Conservation (phyloP, 352 stramenopile genomes). For the Aphanomyces euteiches region DNA sequence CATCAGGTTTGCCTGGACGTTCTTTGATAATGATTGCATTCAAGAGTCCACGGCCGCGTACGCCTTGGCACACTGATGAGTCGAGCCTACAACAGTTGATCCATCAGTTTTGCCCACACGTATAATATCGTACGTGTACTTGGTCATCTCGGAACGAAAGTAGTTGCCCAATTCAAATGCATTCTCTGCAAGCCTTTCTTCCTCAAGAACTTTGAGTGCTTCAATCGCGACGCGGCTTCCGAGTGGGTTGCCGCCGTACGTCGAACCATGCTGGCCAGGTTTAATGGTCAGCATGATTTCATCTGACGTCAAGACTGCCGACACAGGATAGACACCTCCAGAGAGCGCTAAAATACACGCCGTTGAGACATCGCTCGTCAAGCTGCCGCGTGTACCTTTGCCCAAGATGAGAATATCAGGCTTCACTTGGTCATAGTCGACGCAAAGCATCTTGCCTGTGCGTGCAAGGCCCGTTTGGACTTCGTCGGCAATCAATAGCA, state of each 20-base stretch:
- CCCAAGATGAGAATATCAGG: slow-evolving; percentile 98
- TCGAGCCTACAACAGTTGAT: slow-evolving; percentile 39
- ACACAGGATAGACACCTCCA: slow-evolving; percentile 97
- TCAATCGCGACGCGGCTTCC: slow-evolving; percentile 96
- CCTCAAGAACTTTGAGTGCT: slow-evolving; percentile 89
- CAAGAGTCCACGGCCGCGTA: slow-evolving; percentile 95
- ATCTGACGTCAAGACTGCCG: slow-evolving; percentile 93
- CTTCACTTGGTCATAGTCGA: slow-evolving; percentile 95
- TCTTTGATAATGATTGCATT: slow-evolving; percentile 98
- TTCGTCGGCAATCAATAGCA: slow-evolving; percentile 99
- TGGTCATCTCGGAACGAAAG: slow-evolving; percentile 87
- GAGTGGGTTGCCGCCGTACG: slow-evolving; percentile 96
- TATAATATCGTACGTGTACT: slow-evolving; percentile 40
- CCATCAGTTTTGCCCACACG: not conserved
- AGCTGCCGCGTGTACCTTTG: slow-evolving; percentile 55
- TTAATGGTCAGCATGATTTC: slow-evolving; percentile 99
- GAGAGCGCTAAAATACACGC: slow-evolving; percentile 77
- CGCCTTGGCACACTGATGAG: slow-evolving; percentile 59
- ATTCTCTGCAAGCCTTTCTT: slow-evolving; percentile 97
- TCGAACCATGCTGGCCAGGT: slow-evolving; percentile 95
- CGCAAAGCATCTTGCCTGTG: slow-evolving; percentile 95
- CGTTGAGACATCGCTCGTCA: slow-evolving; percentile 32
- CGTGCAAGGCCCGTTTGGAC: slow-evolving; percentile 96
- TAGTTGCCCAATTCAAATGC: slow-evolving; percentile 90
- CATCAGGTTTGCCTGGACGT: slow-evolving; percentile 77